Base-by-base conservation (phyloP, 2,329 filamentous ascomycete species). In the Mycosphaerelloides madeirae region DNA sequence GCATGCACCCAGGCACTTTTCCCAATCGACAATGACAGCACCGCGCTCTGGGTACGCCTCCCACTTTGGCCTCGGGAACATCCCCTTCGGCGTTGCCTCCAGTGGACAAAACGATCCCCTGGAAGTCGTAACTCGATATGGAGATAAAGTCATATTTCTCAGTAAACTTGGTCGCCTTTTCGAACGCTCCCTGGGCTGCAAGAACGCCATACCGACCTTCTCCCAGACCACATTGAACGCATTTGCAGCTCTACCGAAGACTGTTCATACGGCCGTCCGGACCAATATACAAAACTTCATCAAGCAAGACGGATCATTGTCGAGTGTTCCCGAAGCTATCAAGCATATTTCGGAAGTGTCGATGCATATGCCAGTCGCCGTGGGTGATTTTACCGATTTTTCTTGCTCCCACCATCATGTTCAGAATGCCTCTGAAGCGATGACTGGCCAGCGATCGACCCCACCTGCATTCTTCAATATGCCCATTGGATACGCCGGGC, bases 351-450 rank as follows among this genome's bases (percentile, higher is more conserved):
- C 61, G 29, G 54, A 64, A 14, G 70, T 75, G n/a, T 60, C 62
- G 1, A 63, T 81, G 57, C 73, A 81, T 54, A 56, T 83, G 0
- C 80, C 79, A 0, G 57, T 83, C 11, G 57, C 65, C 2, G 70
- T 80, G 12, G 69, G 70, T 6, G 78, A 77, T 32, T 83, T 80
- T 55, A 76, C 70, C 33, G 79, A 81, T 55, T 79, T 78, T 59
- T 75, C 69, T 1, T 76, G 73, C 52, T 76, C 72, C 0, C 62
- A 68, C 8, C 68, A 77, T 31, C 76, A 80, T 47, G 67, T 73
- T 6, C 64, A 69, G 28, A 80, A 79, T 37, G 75, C 71, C 14
- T 63, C 67, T 0, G 65, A 62, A 48, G 70, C 64, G 2, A 63
- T 74, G 28, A 63, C 67, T 13, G 68, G 65, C 20, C 61, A 61